Base-by-base conservation (phyloP, 1,139 yeast species). In the Taphrina deformans region DNA sequence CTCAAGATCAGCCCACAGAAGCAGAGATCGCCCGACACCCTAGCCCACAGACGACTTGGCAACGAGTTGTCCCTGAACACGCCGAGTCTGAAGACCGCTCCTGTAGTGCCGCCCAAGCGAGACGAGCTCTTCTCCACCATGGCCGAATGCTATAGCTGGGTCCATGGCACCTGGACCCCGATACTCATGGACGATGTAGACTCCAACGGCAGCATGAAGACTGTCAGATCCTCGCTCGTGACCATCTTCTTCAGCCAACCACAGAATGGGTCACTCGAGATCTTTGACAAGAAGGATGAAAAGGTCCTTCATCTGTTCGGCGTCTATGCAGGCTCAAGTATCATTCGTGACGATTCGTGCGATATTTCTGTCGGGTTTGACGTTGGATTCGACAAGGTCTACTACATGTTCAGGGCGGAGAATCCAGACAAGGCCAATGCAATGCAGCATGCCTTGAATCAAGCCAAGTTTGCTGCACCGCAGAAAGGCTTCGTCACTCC, bases 141-240 rank as follows among this genome's bases (percentile, higher is more conserved):
- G 63, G 63, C 63, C 18, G 63, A 59, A 33, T 59, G 63, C 51
- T 59, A 41, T n/a, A 59, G 29, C 18, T 59, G 63, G 63, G 41
- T 50, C 48, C 21, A 50, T 9, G 63, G 63, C 29, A 50, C 56
- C 3, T 59, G 63, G 63, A 48, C 56, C 10, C 63, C 63, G 16
- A 59, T 59, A 14, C 56, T 59, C 50, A 38, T 59, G 51, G 63
- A 59, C 41, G 45, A 59, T 35, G 56, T 59, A 9, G 63, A 59
- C 40, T 23, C 50, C 9, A 41, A 21, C 10, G 56, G 63, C 50
- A 35, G 46, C n/a, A 50, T 59, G 50, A 35, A 40, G 51, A 40
- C 63, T 26, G 63, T 59, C 18, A 29, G 63, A 12, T 59, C 63
- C 18, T 59, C 56, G 12, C 56, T 41, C 6, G 51, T 59, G 5